These are phyloP conservation scores for Trichophyton simii DNA, from an alignment of 2,329 filamentous ascomycete genomes.

Conservation along the genomic window DNA sequence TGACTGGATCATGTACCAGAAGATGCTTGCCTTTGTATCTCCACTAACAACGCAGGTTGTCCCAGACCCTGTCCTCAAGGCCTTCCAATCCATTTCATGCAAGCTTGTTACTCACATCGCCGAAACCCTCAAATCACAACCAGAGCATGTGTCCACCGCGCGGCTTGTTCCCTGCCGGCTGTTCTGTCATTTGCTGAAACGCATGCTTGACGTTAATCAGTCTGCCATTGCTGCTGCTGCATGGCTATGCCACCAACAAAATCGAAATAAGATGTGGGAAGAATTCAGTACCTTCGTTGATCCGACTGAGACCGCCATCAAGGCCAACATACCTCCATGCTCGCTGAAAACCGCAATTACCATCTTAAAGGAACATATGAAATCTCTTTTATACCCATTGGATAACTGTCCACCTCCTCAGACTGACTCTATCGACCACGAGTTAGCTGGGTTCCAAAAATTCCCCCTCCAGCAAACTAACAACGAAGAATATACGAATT, in stretches of 20 bases:
- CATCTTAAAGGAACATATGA: slow-evolving; percentile 34
- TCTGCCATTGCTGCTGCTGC: slow-evolving; percentile 89
- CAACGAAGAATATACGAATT: slow-evolving; percentile 33
- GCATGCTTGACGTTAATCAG: slow-evolving; percentile 80
- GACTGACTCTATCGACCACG: slow-evolving; percentile 23
- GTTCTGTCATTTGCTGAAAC: slow-evolving; percentile 74
- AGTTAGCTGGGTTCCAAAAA: slow-evolving; percentile 21
- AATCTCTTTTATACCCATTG: slow-evolving; percentile 32
- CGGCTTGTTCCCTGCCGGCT: slow-evolving; percentile 80
- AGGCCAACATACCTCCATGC: slow-evolving; percentile 30
- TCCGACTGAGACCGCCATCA: slow-evolving; percentile 29
- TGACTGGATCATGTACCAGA: slow-evolving; percentile 91
- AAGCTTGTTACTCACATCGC: slow-evolving; percentile 69
- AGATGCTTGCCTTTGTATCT: slow-evolving; percentile 86
- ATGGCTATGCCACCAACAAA: slow-evolving; percentile 77
- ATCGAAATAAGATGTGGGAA: slow-evolving; percentile 87
- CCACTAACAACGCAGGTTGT: slow-evolving; percentile 84
- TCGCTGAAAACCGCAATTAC: slow-evolving; percentile 25
- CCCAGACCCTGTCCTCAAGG: slow-evolving; percentile 74
- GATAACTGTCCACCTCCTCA: slow-evolving; percentile 25
- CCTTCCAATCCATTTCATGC: slow-evolving; percentile 74
- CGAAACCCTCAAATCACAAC: slow-evolving; percentile 73
- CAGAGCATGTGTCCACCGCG: slow-evolving; percentile 70
- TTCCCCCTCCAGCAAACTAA: slow-evolving; percentile 26
- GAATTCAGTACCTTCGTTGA: slow-evolving; percentile 50